Evolutionary conservation across 306 rosid genomes (phyloP), one percentile per base, ranked within the genome.

Genomic region (Vicia faba): DNA sequence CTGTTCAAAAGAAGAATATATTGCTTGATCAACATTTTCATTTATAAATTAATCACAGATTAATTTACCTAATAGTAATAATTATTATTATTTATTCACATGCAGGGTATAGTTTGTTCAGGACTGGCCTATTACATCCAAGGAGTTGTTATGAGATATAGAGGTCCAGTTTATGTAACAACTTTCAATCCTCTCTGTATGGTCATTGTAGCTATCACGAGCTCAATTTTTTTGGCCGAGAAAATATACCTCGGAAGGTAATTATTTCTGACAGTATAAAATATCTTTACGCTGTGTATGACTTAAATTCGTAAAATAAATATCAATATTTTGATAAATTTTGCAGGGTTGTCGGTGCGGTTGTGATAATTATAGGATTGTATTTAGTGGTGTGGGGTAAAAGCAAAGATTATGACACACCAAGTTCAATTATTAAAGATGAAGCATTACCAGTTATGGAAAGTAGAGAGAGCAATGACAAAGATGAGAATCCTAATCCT

Each of bases 81-180:
- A 20, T 20, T 20, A 20, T 20, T 20, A 20, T 20, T 20, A 20
- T 20, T 20, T 20, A 20, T 38, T 62, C 10, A n/a, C 16, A 38
- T 85, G 88, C 90, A 90, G 99, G 99, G 92, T 26, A 72, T 95
- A 64, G 76, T 95, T 16, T 84, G 96, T 70, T 95, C 99, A 1
- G 99, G 96, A 55, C 78, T 95, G 33, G 87, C 97, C 67, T 90
- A 95, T 74, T 95, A 90, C 82, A 90, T 95, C 53, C 97, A 95
- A 82, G 99, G 99, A 78, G 69, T 78, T 14, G 87, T 95, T 11
- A 90, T 95, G 97, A 85, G 76, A 83, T 76, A 75, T 8, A 84
- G 89, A 86, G 99, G 99, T 5, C 97, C 99, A 3, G 96, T 95
- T 8, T 95, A 84, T 76, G 95, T 95, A 44, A 95, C 99, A 62